Evolutionary conservation across 2,329 filamentous ascomycete species (phyloP).

Genomic region (Cladobotryum protrusum): DNA sequence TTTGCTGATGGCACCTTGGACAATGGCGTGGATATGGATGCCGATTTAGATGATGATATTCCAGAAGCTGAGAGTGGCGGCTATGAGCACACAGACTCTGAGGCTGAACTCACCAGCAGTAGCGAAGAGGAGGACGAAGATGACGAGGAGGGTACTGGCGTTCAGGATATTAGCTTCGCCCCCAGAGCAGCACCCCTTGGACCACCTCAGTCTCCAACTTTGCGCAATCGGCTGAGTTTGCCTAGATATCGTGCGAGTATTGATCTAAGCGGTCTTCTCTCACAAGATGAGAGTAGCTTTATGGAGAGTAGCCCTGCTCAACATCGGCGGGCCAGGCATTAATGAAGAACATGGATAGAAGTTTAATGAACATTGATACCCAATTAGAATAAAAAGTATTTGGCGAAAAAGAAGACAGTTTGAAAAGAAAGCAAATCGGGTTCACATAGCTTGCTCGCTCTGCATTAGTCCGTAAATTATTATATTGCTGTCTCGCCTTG

Average conservation of each 20-base stretch:
- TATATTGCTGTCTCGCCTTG: neutral
- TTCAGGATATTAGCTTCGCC: constrained; percentile 33
- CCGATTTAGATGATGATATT: constrained; percentile 66
- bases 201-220: constrained; percentile 33
- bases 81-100: constrained; percentile 75
- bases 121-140: constrained; percentile 19
- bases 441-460: too few species aligned
- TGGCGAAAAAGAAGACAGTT: neutral
- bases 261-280: constrained; percentile 51
- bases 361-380: constrained; percentile 1
- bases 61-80: constrained; percentile 57
- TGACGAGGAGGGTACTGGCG: constrained; percentile 15
- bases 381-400: neutral
- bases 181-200: constrained; percentile 29
- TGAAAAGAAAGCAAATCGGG: too few species aligned
- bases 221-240: constrained; percentile 23
- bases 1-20: constrained; percentile 32
- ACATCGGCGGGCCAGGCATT: constrained; percentile 14
- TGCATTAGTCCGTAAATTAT: neutral
- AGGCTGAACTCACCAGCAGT: constrained; percentile 45
- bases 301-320: constrained; percentile 46
- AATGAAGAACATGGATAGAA: neutral
- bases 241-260: constrained; percentile 39
- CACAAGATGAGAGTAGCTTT: constrained; percentile 52
- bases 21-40: constrained; percentile 47